Evolutionary conservation across 495 filamentous ascomycete genomes (phyloP), one percentile per base, ranked within the genome.

Genomic region (Lentithecium fluviatile): DNA sequence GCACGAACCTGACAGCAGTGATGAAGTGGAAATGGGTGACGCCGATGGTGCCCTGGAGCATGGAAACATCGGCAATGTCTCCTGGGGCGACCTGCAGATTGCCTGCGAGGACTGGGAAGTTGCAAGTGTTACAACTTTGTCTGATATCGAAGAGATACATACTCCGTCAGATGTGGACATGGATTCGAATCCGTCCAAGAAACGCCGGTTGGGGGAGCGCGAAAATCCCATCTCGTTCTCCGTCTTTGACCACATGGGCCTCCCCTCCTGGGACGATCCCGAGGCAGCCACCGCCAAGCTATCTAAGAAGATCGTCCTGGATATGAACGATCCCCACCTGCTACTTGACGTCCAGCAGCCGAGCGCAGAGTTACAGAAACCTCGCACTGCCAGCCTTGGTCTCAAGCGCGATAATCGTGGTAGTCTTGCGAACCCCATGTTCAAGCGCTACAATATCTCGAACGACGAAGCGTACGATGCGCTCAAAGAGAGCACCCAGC

Each of bases 391-490:
- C 26, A 72, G 69, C n/a, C 70, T 74, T 10, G 70, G 71, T 32
- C 72, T 79, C 51, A 82, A 81, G 54, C 79, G 83, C 21, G 76
- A 83, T 72, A 78, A 76, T 10, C 81, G 78, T 45, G 80, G 82
- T 10, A 76, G 77, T 32, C 69, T 85, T 15, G 79, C 79, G 20
- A 82, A 80, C 25, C 78, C 83, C 48, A 74, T 95, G n/a, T 83
- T 79, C 24, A 81, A 85, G 61, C 82, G 91, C 21, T 97, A 95
- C 80, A 97, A 97, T 72, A 88, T 96, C 49, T 96, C 93, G 25
- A 96, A 96, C 58, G 94, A 99, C 68, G 86, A 90, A 45, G 92
- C 91, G 1, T 99, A 99, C 70, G 90, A 96, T 65, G 85, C 88
- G 52, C 81, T 99, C 43, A 97, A 99, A 74, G 90, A 95, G 70